These are phyloP conservation scores for Dillenia turbinata DNA, from an alignment of 164 flowering plant species.

Conservation along the genomic window DNA sequence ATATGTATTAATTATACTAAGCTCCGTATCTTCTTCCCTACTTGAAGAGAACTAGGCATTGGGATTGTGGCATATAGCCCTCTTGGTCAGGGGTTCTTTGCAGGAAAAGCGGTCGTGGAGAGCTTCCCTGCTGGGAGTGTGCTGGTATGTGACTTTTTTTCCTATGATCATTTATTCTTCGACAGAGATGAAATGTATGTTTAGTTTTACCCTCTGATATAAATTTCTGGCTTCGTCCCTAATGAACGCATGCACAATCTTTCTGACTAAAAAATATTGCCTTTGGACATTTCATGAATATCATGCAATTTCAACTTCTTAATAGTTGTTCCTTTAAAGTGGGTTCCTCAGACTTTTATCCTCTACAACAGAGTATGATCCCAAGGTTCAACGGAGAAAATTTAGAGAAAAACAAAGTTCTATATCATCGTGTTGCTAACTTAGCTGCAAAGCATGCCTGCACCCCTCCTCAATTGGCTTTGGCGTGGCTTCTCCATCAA, in stretches of 20 bases:
- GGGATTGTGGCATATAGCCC: constrained; percentile 43
- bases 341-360: not conserved
- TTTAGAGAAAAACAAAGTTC: constrained; percentile 37
- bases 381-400: constrained; percentile 42
- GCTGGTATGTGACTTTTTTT: constrained; percentile 19
- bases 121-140: constrained; percentile 25
- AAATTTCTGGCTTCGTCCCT: too few species aligned
- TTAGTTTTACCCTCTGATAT: too few species aligned
- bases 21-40: too few species aligned
- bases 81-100: constrained; percentile 47
- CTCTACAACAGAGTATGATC: constrained; percentile 13
- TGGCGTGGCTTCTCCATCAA: constrained; percentile 48
- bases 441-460: constrained; percentile 39
- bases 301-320: too few species aligned
- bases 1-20: too few species aligned
- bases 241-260: too few species aligned
- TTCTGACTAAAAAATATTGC: too few species aligned
- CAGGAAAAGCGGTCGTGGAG: constrained; percentile 35
- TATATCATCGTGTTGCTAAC: constrained; percentile 21
- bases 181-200: too few species aligned
- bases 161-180: not conserved
- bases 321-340: too few species aligned
- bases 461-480: constrained; percentile 40
- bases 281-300: too few species aligned
- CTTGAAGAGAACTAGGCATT: constrained; percentile 41